Conservation (phyloP, 257 asterid genomes). For the Solanum gandarillasii region DNA sequence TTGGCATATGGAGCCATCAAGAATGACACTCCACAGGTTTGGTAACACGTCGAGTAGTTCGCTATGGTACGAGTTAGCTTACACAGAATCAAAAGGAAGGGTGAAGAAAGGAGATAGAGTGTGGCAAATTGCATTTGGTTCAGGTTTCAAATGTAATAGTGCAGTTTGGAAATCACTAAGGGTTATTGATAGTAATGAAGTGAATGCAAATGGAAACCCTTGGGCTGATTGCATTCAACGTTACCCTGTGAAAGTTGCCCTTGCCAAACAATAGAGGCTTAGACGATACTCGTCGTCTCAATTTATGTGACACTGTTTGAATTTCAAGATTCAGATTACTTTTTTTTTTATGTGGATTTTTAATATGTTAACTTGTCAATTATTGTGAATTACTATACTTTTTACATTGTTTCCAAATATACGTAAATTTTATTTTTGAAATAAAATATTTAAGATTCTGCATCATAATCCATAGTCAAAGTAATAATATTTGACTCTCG, state of each 20-base stretch:
- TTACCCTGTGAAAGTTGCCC: conserved; percentile 30
- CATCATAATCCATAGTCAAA: not conserved
- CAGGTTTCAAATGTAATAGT: conserved; percentile 59
- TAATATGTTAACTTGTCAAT: not conserved
- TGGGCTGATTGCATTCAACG: conserved; percentile 34
- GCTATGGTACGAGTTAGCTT: conserved; percentile 47
- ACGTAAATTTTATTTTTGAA: not conserved
- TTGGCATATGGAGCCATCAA: conserved; percentile 48
- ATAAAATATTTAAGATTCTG: not conserved
- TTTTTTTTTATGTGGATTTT: not conserved
- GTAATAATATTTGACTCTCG: not conserved
- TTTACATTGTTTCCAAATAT: not conserved
- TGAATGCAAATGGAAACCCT: conserved; percentile 20
- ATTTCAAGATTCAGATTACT: not conserved
- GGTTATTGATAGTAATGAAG: conserved; percentile 7
- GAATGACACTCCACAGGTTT: conserved; percentile 48
- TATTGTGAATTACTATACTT: not conserved
- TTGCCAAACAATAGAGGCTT: not conserved
- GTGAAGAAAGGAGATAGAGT: conserved; percentile 38
- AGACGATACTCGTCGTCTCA: not conserved
- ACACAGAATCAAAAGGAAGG: conserved; percentile 45
- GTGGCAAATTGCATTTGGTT: conserved; percentile 60
- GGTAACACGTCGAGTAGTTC: conserved; percentile 61
- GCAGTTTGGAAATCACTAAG: conserved; percentile 35
- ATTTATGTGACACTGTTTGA: not conserved